Evolutionary conservation across 116 monocot genomes (phyloP).

Genomic region (Phalaenopsis hybrid): DNA sequence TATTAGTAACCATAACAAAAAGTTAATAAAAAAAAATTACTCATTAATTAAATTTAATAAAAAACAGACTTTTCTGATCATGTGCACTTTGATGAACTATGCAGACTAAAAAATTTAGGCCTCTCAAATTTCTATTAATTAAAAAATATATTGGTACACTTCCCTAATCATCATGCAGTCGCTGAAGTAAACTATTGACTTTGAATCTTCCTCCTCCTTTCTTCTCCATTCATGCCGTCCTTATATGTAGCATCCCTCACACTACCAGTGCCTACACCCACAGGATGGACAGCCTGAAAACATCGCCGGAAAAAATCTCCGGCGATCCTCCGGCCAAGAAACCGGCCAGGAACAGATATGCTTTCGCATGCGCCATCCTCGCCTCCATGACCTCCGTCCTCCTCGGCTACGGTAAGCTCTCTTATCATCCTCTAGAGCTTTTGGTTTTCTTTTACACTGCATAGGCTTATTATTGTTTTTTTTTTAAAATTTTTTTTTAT

Average conservation of each 20-base stretch:
- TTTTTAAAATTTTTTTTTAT: not conserved
- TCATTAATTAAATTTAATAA: no score
- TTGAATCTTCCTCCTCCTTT: not conserved
- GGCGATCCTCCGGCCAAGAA: slow-evolving; percentile 1
- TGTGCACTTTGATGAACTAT: no score
- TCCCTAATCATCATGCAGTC: not conserved
- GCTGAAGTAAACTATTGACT: not conserved
- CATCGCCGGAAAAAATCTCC: not conserved
- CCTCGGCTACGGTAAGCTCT: slow-evolving; percentile 11
- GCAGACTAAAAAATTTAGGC: no score
- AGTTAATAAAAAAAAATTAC: no score
- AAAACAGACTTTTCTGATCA: no score
- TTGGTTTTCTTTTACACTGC: no score
- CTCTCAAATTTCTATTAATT: no score
- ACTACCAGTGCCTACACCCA: not conserved
- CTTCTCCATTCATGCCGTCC: not conserved
- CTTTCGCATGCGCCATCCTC: slow-evolving; percentile 21
- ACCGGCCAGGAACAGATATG: slow-evolving; percentile 6
- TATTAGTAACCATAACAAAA: no score
- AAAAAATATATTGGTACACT: not conserved
- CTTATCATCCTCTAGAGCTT: not conserved
- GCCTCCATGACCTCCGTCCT: slow-evolving; percentile 30
- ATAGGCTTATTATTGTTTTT: not conserved
- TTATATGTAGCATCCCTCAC: not conserved
- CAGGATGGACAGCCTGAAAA: not conserved